These are phyloP conservation scores for Dendrobium chrysotoxum DNA, from an alignment of 106 monocot genomes.

Conservation along the genomic window DNA sequence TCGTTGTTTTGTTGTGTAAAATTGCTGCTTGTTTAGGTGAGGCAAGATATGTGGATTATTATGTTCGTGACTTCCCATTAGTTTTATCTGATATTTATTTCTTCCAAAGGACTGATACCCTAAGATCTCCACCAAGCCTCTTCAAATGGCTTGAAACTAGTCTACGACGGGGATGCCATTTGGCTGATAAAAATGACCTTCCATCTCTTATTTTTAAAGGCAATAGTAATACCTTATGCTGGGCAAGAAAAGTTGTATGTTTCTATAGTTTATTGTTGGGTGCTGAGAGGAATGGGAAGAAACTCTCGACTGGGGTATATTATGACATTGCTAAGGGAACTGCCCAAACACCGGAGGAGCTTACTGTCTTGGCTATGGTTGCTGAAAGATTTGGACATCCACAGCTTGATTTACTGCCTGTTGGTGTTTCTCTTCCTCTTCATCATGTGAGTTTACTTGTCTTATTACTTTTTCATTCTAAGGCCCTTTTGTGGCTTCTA, in stretches of 20 bases:
- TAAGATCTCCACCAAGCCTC: slow-evolving; percentile 59
- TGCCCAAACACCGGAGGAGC: slow-evolving; percentile 58
- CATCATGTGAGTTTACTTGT: slow-evolving; percentile 62
- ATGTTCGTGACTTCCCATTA: slow-evolving; percentile 81
- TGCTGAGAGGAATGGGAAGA: slow-evolving; percentile 48
- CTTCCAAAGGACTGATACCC: slow-evolving; percentile 16
- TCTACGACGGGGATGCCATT: slow-evolving; percentile 39
- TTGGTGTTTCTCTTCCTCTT: slow-evolving; percentile 85
- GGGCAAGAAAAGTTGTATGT: slow-evolving; percentile 69
- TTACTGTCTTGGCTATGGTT: slow-evolving; percentile 87
- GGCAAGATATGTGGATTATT: slow-evolving; percentile 62
- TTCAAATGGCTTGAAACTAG: slow-evolving; percentile 76
- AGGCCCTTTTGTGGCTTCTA: not conserved
- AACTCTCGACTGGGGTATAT: slow-evolving; percentile 66
- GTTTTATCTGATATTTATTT: slow-evolving; percentile 31
- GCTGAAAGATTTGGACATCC: slow-evolving; percentile 85
- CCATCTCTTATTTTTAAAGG: slow-evolving; percentile 54
- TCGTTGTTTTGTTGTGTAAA: slow-evolving; percentile 53
- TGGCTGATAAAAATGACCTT: slow-evolving; percentile 36
- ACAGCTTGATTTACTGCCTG: slow-evolving; percentile 80
- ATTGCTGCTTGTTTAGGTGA: slow-evolving; percentile 66
- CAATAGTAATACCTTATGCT: slow-evolving; percentile 48
- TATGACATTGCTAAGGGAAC: slow-evolving; percentile 72
- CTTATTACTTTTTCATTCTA: not conserved
- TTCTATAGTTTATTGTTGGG: slow-evolving; percentile 84